These are phyloP conservation scores for Fragaria vesca DNA, from an alignment of 306 rosid species.

Conservation along the genomic window DNA sequence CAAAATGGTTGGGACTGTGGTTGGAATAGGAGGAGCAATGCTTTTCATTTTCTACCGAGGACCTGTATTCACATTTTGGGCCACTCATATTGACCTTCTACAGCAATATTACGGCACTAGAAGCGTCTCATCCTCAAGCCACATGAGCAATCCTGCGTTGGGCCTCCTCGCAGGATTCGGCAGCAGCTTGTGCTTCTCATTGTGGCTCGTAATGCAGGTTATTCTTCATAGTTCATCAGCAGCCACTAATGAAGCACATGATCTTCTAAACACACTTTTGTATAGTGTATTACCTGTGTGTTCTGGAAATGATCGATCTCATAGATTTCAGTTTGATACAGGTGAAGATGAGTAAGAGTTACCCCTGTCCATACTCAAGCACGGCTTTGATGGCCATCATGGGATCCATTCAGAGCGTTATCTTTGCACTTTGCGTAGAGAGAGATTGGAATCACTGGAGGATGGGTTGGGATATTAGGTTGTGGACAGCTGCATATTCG, in stretches of 20 bases:
- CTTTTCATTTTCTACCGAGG: not conserved
- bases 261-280: not conserved
- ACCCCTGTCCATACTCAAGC: not conserved
- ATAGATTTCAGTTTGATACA: not conserved
- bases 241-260: not conserved
- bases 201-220: not conserved
- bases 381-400: not conserved
- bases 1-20: not conserved
- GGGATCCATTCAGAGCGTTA: not conserved
- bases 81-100: not conserved
- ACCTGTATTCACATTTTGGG: not conserved
- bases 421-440: not conserved
- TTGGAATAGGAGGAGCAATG: slow-evolving; percentile 3
- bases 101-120: not conserved
- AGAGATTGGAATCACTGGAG: slow-evolving; percentile 1
- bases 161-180: not conserved
- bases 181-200: not conserved
- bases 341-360: not conserved
- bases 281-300: too few relatives aligned
- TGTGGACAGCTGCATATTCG: not conserved
- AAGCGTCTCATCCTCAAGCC: not conserved
- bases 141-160: not conserved
- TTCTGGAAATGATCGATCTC: too few relatives aligned
- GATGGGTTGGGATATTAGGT: not conserved
- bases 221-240: not conserved